Conservation (phyloP, 257 asterid genomes). For the Ligustrum vulgare region DNA sequence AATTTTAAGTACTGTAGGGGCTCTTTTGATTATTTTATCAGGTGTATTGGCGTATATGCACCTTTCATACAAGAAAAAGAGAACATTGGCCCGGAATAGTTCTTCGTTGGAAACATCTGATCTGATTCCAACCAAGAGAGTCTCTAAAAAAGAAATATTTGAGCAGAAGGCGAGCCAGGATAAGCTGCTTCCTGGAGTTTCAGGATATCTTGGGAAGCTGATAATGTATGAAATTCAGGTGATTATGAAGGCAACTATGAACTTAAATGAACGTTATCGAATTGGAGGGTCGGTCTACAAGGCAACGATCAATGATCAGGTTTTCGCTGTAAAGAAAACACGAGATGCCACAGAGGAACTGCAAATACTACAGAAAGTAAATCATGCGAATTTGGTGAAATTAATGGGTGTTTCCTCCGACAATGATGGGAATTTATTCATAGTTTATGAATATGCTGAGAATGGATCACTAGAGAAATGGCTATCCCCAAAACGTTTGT, state of each 20-base stretch:
- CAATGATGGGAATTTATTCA: slow-evolving; percentile 44
- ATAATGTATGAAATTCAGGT: slow-evolving; percentile 48
- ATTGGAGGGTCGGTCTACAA: slow-evolving; percentile 67
- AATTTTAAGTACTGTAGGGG: slow-evolving; percentile 30
- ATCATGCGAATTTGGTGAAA: slow-evolving; percentile 68
- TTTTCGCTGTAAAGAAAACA: slow-evolving; percentile 58
- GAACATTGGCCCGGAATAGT: slow-evolving; percentile 22
- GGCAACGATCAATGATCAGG: slow-evolving; percentile 45
- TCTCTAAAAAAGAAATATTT: slow-evolving; percentile 25
- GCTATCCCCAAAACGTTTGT: slow-evolving; percentile 36
- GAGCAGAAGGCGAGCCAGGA: slow-evolving; percentile 41
- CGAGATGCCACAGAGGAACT: slow-evolving; percentile 59
- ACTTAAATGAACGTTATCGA: slow-evolving; percentile 46
- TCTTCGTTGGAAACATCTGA: slow-evolving; percentile 39
- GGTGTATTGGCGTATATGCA: slow-evolving; percentile 28
- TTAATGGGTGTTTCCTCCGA: slow-evolving; percentile 68
- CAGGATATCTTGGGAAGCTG: slow-evolving; percentile 69
- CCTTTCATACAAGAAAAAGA: slow-evolving; percentile 37
- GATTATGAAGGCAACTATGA: slow-evolving; percentile 63
- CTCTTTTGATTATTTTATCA: slow-evolving; percentile 33
- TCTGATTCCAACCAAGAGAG: slow-evolving; percentile 26
- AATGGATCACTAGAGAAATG: slow-evolving; percentile 67
- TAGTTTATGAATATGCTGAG: slow-evolving; percentile 65
- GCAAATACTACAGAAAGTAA: slow-evolving; percentile 59
- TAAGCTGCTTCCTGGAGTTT: slow-evolving; percentile 74